phyloP scores from a whole-genome alignment of 192 early-diverging fungal genomes.

The Umbelopsis vinacea region DNA sequence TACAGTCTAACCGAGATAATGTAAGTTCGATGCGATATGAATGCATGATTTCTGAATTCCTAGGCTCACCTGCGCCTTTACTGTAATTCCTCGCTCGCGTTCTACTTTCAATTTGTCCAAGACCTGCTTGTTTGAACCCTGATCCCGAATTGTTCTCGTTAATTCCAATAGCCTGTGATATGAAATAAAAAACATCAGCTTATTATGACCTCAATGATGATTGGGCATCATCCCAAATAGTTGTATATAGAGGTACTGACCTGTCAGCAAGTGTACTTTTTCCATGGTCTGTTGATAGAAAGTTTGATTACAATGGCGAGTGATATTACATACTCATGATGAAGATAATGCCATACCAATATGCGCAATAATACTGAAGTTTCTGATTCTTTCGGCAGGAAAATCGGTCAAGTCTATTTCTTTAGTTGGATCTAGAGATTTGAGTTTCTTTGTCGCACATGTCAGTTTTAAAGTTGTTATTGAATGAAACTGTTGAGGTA shows the following conservation, averaged over 20 bases:
- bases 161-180: constrained; percentile 78
- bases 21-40: background rate
- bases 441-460: constrained; percentile 30
- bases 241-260: constrained; percentile 25
- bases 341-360: constrained; percentile 53
- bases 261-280: constrained; percentile 92
- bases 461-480: background rate
- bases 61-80: constrained; percentile 85
- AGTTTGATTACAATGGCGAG: background rate
- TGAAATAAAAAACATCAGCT: background rate
- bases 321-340: background rate
- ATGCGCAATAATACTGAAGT: constrained; percentile 91
- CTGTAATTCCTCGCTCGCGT: constrained; percentile 94
- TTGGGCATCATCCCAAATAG: no score
- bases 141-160: constrained; percentile 81
- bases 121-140: constrained; percentile 82
- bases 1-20: constrained; percentile 58
- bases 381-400: constrained; percentile 84
- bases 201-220: background rate
- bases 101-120: constrained; percentile 97
- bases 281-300: constrained; percentile 72
- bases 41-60: no score
- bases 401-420: constrained; percentile 64
- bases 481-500: background rate
- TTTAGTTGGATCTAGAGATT: constrained; percentile 36